These are phyloP conservation scores for Diplodia scrobiculata DNA, from an alignment of 2,329 filamentous ascomycete genomes.

Conservation along the genomic window DNA sequence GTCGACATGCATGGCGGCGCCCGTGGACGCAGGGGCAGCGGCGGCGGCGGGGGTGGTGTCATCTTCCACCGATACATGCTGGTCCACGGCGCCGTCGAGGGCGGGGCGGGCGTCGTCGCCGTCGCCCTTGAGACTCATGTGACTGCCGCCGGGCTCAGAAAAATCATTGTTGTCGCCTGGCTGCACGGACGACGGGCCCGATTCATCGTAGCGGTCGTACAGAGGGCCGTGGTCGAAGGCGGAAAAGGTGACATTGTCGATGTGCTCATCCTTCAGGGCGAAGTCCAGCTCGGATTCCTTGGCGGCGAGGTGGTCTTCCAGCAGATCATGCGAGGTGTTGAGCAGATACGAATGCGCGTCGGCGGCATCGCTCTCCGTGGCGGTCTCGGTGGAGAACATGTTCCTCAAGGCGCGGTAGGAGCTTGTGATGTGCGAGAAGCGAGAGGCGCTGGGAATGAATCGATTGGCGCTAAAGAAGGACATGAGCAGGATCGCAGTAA, in stretches of 20 bases:
- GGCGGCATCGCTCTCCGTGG: constrained; percentile 28
- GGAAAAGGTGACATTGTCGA: constrained; percentile 36
- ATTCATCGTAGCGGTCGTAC: constrained; percentile 44
- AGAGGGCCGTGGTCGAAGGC: constrained; percentile 40
- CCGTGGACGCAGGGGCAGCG: neutral
- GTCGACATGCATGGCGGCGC: neutral
- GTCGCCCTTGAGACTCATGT: constrained; percentile 40
- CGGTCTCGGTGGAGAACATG: constrained; percentile 30
- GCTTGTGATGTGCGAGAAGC: constrained; percentile 29
- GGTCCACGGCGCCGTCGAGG: constrained; percentile 18
- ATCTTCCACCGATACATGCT: constrained; percentile 14
- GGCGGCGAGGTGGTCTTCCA: constrained; percentile 27
- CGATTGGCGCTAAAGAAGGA: constrained; percentile 29
- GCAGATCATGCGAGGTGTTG: constrained; percentile 29
- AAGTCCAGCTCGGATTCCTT: constrained; percentile 34
- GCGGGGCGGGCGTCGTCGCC: constrained; percentile 33
- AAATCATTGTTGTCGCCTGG: constrained; percentile 43
- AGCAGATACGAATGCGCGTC: constrained; percentile 29
- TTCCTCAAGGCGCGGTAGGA: constrained; percentile 29
- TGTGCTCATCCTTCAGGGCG: constrained; percentile 37
- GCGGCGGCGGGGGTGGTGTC: constrained; percentile 2
- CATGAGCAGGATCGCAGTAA: constrained; percentile 28
- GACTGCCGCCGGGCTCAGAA: constrained; percentile 42
- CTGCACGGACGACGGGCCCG: constrained; percentile 46
- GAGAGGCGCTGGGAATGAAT: constrained; percentile 27